Evolutionary conservation across 306 rosid species (phyloP), one percentile per base, ranked within the genome.

Genomic region (Canavalia ensiformis): DNA sequence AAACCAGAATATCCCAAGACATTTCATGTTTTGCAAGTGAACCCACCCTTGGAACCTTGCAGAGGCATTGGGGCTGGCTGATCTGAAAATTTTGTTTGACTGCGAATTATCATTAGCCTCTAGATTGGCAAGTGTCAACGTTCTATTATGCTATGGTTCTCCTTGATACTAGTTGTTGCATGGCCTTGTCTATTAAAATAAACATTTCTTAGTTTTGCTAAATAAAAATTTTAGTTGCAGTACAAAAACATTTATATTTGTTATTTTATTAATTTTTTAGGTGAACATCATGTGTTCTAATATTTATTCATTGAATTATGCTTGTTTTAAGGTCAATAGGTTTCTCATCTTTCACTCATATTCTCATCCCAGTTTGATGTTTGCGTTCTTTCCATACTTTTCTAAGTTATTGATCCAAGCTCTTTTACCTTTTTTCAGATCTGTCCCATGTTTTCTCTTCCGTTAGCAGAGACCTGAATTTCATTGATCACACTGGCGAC

Each of bases 401-500:
- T 67, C 63, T 54, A 57, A 50, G 29, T 69, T 47, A 68, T 76
- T 82, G 54, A 75, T 72, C 67, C 57, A 33, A 64, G 77, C 52
- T 78, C 55, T 68, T 29, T 68, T 77, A 35, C 73, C 59, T 81
- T 55, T 18, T 88, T 67, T 35, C 94, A 95, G 99, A 95, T 84
- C 89, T 95, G 46, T 91, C 97, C 56, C 96, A 95, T 18, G 98
- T 90, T 67, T 95, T 95, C 87, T 95, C 99, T 37, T 85, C 91
- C 29, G 89, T 91, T 39, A 69, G 89, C 64, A 88, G 99, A 80
- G 98, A 91, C 83, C 89, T 91, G 82, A 95, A 88, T 85, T 93
- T 95, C 87, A 86, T 95, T 68, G 97, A 93, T 76, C 97, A 95
- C 86, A 91, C 98, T 31, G 79, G 99, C 62, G 97, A 95, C 84